These are phyloP conservation scores for Uronychia setigera DNA, from an alignment of 73 alveolate genomes.

Conservation along the genomic window DNA sequence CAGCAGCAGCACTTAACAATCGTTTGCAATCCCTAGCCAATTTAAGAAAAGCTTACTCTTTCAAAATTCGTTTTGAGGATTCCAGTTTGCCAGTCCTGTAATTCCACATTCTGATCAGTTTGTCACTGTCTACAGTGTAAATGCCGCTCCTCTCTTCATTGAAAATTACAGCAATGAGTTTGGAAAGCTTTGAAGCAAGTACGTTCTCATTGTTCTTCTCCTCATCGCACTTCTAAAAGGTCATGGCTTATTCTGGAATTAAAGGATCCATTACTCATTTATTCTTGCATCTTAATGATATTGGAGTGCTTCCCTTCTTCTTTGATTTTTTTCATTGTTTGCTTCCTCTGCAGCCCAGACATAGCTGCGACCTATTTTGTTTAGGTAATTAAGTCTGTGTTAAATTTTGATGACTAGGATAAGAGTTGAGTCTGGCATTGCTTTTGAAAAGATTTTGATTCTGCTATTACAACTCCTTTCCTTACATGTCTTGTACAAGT, in stretches of 20 bases:
- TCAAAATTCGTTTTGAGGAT: neutral
- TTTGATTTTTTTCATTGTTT: neutral
- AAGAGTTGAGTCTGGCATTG: neutral
- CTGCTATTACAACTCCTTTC: too few species aligned
- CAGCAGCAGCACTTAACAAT: neutral
- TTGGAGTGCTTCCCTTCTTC: neutral
- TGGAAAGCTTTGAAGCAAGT: constrained; percentile 36
- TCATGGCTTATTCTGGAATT: neutral
- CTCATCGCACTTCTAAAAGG: neutral
- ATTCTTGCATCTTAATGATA: neutral
- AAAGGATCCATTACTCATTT: neutral
- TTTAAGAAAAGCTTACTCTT: neutral
- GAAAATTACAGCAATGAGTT: constrained; percentile 38
- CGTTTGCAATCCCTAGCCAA: constrained; percentile 19
- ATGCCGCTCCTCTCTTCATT: constrained; percentile 19
- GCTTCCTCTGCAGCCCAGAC: neutral
- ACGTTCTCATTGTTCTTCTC: constrained; percentile 35
- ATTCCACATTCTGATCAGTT: constrained; percentile 44
- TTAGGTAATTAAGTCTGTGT: too few species aligned
- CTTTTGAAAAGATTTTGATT: neutral
- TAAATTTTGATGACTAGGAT: neutral
- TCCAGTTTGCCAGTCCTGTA: constrained; percentile 18
- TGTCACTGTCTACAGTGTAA: constrained; percentile 40
- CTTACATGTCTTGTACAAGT: neutral
- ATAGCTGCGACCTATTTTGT: too few species aligned